Percentiles rank a stretch among this genome's conserved stretches.
These are phyloP conservation scores for Phalaenopsis aphrodite DNA, from an alignment of 106 monocot species.

Conservation along the genomic window DNA sequence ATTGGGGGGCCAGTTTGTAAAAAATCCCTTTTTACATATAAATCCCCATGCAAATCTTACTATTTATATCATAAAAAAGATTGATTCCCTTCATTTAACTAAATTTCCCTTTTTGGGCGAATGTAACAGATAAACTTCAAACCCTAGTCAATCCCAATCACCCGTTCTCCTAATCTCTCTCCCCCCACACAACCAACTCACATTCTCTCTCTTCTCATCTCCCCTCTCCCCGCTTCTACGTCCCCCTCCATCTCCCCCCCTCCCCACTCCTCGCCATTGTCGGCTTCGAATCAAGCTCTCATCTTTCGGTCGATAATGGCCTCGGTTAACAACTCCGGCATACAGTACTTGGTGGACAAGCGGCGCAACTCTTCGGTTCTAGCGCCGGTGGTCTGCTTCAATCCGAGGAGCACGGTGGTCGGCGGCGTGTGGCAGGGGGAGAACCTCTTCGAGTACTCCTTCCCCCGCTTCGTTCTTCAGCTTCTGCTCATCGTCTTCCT, in stretches of 20 bases:
- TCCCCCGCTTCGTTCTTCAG: slow-evolving; percentile 29
- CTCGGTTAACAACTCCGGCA: background rate
- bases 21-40: too few species aligned
- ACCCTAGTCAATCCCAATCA: background rate
- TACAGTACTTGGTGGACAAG: slow-evolving; percentile 5
- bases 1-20: too few species aligned
- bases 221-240: background rate
- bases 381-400: slow-evolving; percentile 4
- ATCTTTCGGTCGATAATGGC: background rate
- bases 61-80: too few species aligned
- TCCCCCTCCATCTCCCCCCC: background rate
- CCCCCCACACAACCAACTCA: background rate
- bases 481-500: slow-evolving; percentile 18
- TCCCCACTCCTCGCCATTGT: background rate
- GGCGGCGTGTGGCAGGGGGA: slow-evolving; percentile 21
- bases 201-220: background rate
- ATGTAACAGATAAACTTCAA: too few species aligned
- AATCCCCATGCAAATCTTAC: too few species aligned
- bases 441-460: slow-evolving; percentile 17
- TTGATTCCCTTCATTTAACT: too few species aligned
- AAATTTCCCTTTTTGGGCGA: too few species aligned
- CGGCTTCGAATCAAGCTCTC: too few species aligned
- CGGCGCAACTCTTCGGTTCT: background rate
- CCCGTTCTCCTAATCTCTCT: background rate
- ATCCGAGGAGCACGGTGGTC: slow-evolving; percentile 5